Base-by-base conservation (phyloP, 805 yeast genomes). In the Candida loeiensis region DNA sequence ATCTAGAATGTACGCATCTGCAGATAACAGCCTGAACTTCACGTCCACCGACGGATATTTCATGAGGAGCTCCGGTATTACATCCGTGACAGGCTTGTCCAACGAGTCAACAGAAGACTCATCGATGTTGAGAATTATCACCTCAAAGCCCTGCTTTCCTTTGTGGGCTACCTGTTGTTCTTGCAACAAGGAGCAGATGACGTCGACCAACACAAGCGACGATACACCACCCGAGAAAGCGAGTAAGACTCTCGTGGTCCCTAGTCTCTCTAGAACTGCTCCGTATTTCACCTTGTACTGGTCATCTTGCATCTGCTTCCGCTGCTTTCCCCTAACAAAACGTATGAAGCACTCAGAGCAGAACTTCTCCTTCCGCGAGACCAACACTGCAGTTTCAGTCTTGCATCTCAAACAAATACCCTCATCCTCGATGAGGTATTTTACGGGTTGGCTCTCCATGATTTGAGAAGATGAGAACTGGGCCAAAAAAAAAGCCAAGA, bases 321-420 rank as follows among this genome's bases (percentile, higher is more conserved):
- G 71, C 59, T 86, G 89, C 58, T 90, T 90, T 17, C 86, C 81
- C 42, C 82, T 72, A 26, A 90, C 69, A 55, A 87, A 90, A 44
- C 80, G 72, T 15, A 74, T 55, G 50, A 87, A 91, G 59, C 98
- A 90, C 19, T 44, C 42, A 44, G 66, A 60, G 61, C 95, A 85
- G 43, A 82, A 82, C 13, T 64, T 54, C 53, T 85, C 91, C 45
- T 80, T 80, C 37, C 95, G 61, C 2, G 86, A 71, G 1, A 66
- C 50, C 3, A 78, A 55, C 4, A 63, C 66, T 0, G 81, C 70
- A 0, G 47, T 49, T 6, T 57, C 66, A 1, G 45, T 50, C 37
- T 72, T 69, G 58, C 88, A 82, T 37, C 85, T 58, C 49, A 64
- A 69, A 50, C 83, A 80, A 2, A 33, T 33, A 8, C 32, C 43